A percentile compares a stretch with the other conserved stretches of the same genome.
phyloP scores from a whole-genome alignment of 306 rosid genomes.

The Vigna trinervia region DNA sequence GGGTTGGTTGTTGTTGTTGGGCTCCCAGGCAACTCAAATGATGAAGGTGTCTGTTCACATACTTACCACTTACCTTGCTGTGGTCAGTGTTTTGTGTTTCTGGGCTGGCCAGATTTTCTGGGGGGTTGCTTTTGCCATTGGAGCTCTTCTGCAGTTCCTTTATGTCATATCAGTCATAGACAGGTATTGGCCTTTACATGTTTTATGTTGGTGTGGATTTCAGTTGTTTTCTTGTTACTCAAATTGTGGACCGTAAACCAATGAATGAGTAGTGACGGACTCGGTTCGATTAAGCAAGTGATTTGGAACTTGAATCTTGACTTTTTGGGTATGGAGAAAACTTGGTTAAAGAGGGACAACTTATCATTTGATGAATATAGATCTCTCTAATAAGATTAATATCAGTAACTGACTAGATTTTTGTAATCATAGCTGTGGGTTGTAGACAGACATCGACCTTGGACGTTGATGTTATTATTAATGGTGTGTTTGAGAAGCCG shows the following conservation, averaged over 20 bases:
- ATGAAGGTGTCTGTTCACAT: constrained; percentile 92
- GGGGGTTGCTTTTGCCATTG: constrained; percentile 89
- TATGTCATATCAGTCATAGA: constrained; percentile 87
- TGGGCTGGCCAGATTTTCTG: constrained; percentile 84
- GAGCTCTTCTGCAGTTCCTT: constrained; percentile 84
- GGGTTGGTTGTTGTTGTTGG: constrained; percentile 84
- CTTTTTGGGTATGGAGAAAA: not conserved
- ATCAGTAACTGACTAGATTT: not conserved
- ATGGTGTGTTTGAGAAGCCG: too few relatives aligned
- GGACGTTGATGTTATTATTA: not conserved
- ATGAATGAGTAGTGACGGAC: not conserved
- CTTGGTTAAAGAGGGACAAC: not conserved
- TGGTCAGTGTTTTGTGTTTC: constrained; percentile 90
- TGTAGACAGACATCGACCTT: not conserved
- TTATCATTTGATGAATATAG: not conserved
- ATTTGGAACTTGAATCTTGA: not conserved
- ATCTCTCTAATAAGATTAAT: not conserved
- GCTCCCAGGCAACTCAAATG: constrained; percentile 77
- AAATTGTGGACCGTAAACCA: not conserved
- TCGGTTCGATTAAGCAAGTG: not conserved
- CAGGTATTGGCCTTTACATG: constrained; percentile 60
- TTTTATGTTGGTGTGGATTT: constrained; percentile 23
- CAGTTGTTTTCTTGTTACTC: not conserved
- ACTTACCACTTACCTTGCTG: constrained; percentile 93
- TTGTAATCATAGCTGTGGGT: not conserved